These are phyloP conservation scores for Porcisia hertigi DNA, from an alignment of 208 protist genomes.

Conservation along the genomic window DNA sequence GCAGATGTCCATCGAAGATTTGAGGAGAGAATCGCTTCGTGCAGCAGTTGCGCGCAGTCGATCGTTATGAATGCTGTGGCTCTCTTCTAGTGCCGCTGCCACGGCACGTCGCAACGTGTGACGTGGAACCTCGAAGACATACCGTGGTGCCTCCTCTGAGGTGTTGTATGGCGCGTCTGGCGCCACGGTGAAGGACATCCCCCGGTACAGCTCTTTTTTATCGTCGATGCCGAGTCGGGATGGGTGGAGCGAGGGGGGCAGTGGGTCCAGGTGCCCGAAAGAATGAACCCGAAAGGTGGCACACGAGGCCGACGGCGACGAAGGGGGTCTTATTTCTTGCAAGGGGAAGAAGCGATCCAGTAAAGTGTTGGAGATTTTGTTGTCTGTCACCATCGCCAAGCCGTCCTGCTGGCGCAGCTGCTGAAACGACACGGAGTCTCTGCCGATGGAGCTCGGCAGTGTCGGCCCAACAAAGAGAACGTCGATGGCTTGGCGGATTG, in stretches of 20 bases:
- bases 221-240: slow-evolving; percentile 20
- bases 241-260: slow-evolving; percentile 36
- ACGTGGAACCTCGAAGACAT: slow-evolving; percentile 68
- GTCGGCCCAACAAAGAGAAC: slow-evolving; percentile 69
- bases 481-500: slow-evolving; percentile 77
- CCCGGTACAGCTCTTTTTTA: not conserved
- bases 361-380: slow-evolving; percentile 28
- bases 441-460: slow-evolving; percentile 38
- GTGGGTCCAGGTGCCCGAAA: slow-evolving; percentile 73
- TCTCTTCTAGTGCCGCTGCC: slow-evolving; percentile 43
- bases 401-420: slow-evolving; percentile 36
- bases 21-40: not conserved
- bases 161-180: slow-evolving; percentile 30
- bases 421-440: slow-evolving; percentile 43
- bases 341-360: slow-evolving; percentile 57
- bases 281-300: slow-evolving; percentile 60
- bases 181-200: slow-evolving; percentile 18
- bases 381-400: slow-evolving; percentile 24
- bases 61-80: slow-evolving; percentile 5
- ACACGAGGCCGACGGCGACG: slow-evolving; percentile 12
- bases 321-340: slow-evolving; percentile 42
- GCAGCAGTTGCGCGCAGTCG: not conserved
- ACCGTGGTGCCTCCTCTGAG: slow-evolving; percentile 35
- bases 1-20: not conserved
- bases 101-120: slow-evolving; percentile 48